These are phyloP conservation scores for Cymbopogon flexuosus DNA, from an alignment of 202 grass and related monocot species.

Conservation along the genomic window DNA sequence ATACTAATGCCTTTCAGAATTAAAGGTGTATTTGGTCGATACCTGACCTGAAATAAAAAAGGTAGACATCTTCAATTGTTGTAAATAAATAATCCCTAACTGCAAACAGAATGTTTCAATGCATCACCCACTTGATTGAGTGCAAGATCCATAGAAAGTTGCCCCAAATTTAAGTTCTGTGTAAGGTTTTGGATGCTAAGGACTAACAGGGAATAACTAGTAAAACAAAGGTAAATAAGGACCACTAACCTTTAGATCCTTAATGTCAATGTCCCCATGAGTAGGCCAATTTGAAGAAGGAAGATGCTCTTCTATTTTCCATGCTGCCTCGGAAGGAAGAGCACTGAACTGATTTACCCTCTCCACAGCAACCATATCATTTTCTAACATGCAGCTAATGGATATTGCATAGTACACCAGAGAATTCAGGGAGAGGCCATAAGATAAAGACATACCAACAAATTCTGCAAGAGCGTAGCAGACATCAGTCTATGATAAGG, in stretches of 20 bases:
- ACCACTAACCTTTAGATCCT: conserved; percentile 43
- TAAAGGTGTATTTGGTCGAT: conserved; percentile 48
- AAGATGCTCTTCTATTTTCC: conserved; percentile 32
- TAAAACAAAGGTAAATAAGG: conserved; percentile 6
- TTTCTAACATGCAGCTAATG: conserved; percentile 49
- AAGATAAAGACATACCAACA: conserved; percentile 63
- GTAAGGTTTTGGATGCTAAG: no score
- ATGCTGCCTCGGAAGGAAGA: conserved; percentile 50
- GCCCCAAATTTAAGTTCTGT: background rate
- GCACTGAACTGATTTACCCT: conserved; percentile 58
- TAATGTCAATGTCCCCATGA: conserved; percentile 49
- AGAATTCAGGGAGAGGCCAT: conserved; percentile 55
- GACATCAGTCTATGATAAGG: background rate
- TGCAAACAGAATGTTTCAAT: background rate
- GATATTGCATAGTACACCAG: conserved; percentile 44
- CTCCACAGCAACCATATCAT: conserved; percentile 60
- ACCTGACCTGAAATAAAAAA: conserved; percentile 46
- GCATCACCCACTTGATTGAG: background rate
- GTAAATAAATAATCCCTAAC: background rate
- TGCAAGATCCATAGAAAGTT: background rate
- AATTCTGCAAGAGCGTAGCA: conserved; percentile 36
- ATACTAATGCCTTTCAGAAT: conserved; percentile 51
- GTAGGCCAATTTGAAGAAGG: conserved; percentile 41
- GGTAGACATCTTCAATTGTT: background rate
- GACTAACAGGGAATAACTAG: background rate